Base-by-base conservation (phyloP, 331 rosid genomes). In the Erythrophleum ivorense region DNA sequence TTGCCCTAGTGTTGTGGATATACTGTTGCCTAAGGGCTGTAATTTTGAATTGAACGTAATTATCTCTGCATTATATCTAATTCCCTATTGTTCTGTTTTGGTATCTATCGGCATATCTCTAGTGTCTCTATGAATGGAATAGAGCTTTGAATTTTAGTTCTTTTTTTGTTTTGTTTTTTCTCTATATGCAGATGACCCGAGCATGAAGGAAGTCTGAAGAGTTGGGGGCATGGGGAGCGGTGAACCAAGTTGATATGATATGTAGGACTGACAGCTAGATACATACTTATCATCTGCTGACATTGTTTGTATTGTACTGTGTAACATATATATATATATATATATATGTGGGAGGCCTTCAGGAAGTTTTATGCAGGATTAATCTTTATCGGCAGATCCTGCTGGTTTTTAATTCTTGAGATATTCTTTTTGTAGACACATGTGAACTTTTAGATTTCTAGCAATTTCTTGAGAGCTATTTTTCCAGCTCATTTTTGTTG, bases 101-200 rank as follows among this genome's bases (percentile, higher is more conserved):
- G 46, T 43, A 5, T 43, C 46, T 43, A 1, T 43, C 46, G 12
- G 75, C 9, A 11, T 46, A 24, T 11, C 21, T 48, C 0, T 48
- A 11, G 19, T 54, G 63, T 43, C 71, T 43, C 54, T 59, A 43
- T 43, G 58, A 15, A 46, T 62, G 45, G 45, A 52, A 52, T 59
- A 46, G 71, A 14, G 19, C 19, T 57, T 40, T 29, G 16, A 54
- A 57, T n/a, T 43, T 24, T 19, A 46, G 16, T 58, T 45, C 43
- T 41, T 5, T 5, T 8, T 29, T n/a, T 24, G 29, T 24, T 24
- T n/a, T n/a, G n/a, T n/a, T n/a, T n/a, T 31, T 45, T 38, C n/a
- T 34, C 58, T n/a, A 31, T 54, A 3, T 66, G 80, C 88, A 85
- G 88, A 72, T 57, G 67, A 53, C 71, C 52, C 80, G 77, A 72